Percentiles rank a stretch among this genome's conserved stretches.
These are phyloP conservation scores for Adiantum capillusveneris DNA, from an alignment of 75 land plant species.

Conservation along the genomic window DNA sequence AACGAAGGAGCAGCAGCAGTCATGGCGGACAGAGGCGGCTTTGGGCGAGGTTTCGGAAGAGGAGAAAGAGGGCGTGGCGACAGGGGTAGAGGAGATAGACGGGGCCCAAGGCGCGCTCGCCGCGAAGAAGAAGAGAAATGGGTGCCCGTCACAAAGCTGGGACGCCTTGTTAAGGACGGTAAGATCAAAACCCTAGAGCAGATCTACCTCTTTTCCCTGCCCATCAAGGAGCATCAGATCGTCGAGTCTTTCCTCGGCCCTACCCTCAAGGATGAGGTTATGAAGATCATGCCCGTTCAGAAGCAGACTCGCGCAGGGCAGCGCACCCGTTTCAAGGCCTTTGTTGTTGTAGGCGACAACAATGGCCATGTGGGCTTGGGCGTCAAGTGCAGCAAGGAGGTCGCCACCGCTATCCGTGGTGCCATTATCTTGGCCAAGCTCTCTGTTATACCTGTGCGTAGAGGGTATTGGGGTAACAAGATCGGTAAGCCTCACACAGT, in stretches of 20 bases:
- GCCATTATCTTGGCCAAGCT: constrained; percentile 80
- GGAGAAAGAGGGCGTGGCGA: too few relatives aligned
- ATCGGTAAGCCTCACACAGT: constrained; percentile 90
- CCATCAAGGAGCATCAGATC: constrained; percentile 42
- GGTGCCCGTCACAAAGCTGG: constrained; percentile 64
- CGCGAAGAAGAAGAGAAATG: constrained; percentile 61
- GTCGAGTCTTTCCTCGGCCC: constrained; percentile 54
- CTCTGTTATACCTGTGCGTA: too few relatives aligned
- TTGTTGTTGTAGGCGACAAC: constrained; percentile 65
- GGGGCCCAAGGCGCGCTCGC: constrained; percentile 29
- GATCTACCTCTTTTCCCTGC: constrained; percentile 12
- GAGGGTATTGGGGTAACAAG: constrained; percentile 94
- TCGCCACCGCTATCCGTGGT: constrained; percentile 83
- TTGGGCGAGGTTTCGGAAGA: too few relatives aligned
- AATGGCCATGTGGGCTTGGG: constrained; percentile 71
- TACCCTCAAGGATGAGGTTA: constrained; percentile 81
- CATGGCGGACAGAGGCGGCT: too few relatives aligned
- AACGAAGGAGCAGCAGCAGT: too few relatives aligned
- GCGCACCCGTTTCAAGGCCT: constrained; percentile 79
- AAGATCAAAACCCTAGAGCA: constrained; percentile 47
- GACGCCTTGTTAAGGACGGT: constrained; percentile 51
- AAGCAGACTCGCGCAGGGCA: constrained; percentile 23
- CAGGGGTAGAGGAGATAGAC: constrained; percentile 26
- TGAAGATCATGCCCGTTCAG: constrained; percentile 84
- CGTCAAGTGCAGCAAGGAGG: constrained; percentile 82